Evolutionary conservation across 2,329 filamentous ascomycete species (phyloP).

Genomic region (Claviceps cyperi): DNA sequence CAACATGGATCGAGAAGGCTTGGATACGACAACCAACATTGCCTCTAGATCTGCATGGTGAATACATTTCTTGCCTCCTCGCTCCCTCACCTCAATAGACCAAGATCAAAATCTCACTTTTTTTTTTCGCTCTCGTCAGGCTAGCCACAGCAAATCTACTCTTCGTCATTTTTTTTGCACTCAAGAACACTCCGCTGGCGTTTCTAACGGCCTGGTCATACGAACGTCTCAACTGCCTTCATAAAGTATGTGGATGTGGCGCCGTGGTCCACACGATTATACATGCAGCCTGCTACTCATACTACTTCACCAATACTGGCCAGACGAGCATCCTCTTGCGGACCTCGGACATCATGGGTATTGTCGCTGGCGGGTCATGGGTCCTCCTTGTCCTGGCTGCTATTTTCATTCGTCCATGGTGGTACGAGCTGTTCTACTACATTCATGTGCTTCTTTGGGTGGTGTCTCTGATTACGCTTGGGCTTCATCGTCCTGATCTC

Average conservation of each 20-base stretch:
- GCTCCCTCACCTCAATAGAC: background rate
- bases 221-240: constrained; percentile 43
- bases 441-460: constrained; percentile 36
- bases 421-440: constrained; percentile 43
- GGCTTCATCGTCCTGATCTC: constrained; percentile 36
- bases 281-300: constrained; percentile 30
- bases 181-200: constrained; percentile 45
- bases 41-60: constrained; percentile 25
- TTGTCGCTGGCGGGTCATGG: constrained; percentile 32
- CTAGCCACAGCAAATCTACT: constrained; percentile 30
- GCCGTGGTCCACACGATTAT: constrained; percentile 31
- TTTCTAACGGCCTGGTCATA: constrained; percentile 40
- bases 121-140: constrained; percentile 13
- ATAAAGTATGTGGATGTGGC: constrained; percentile 36
- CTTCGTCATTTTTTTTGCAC: constrained; percentile 36
- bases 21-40: constrained; percentile 19
- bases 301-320: constrained; percentile 21
- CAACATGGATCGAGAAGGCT: constrained; percentile 17
- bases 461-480: constrained; percentile 30
- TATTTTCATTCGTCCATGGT: constrained; percentile 27
- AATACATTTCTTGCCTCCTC: constrained; percentile 5
- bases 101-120: background rate
- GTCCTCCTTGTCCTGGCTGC: constrained; percentile 29
- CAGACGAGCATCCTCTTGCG: constrained; percentile 20
- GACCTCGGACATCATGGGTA: constrained; percentile 30